Conservation (phyloP, 805 yeast genomes). For the Metschnikowia arizonensis region DNA sequence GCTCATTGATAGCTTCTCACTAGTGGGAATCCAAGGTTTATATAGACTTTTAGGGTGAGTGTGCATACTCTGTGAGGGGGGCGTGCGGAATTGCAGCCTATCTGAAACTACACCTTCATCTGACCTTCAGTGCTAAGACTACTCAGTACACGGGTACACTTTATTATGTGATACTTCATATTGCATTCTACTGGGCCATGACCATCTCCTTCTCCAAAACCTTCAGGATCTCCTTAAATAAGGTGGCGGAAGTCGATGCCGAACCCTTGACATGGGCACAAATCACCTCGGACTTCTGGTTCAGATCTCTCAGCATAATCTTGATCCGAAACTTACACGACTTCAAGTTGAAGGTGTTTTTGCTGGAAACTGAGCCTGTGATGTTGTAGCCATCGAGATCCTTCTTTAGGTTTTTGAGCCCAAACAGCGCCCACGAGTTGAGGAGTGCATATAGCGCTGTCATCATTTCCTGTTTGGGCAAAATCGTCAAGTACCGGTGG, state of each 20-base stretch:
- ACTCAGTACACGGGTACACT: too few species aligned
- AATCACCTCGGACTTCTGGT: conserved; percentile 49
- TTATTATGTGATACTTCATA: too few species aligned
- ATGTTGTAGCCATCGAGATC: conserved; percentile 43
- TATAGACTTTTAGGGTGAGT: too few species aligned
- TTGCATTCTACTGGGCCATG: conserved; percentile 27
- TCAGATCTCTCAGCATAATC: conserved; percentile 38
- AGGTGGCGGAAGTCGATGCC: conserved; percentile 52
- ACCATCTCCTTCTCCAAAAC: conserved; percentile 65
- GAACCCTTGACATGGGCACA: conserved; percentile 67
- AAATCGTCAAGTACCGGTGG: conserved; percentile 34
- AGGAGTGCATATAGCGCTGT: conserved; percentile 61
- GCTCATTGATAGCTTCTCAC: too few species aligned
- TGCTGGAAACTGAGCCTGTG: conserved; percentile 59
- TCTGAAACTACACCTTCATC: too few species aligned
- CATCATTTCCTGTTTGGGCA: conserved; percentile 53
- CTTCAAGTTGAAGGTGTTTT: conserved; percentile 58
- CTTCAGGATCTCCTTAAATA: conserved; percentile 59
- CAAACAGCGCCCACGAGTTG: conserved; percentile 67
- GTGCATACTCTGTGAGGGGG: too few species aligned
- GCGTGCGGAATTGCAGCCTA: too few species aligned
- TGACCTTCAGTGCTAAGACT: too few species aligned
- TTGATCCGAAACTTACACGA: conserved; percentile 60
- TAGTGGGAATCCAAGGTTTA: too few species aligned
- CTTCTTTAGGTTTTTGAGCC: conserved; percentile 52